Evolutionary conservation across 2,329 filamentous ascomycete genomes (phyloP).

Genomic region (Fonsecaea monophora): DNA sequence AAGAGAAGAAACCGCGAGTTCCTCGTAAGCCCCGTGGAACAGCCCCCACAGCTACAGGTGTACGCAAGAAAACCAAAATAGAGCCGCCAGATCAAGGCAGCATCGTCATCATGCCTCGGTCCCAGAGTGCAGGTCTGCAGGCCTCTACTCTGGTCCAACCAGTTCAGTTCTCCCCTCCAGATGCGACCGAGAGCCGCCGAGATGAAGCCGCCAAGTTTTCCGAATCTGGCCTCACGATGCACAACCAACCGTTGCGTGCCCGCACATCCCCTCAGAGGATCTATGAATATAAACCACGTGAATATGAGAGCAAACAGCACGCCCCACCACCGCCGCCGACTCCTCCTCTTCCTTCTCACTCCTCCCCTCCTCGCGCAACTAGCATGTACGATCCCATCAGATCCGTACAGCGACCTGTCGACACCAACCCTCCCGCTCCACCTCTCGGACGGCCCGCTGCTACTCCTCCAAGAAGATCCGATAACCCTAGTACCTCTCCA

Average conservation of each 20-base stretch:
- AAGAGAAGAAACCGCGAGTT: constrained; percentile 42
- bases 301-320: not conserved
- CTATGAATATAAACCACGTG: constrained; percentile 51
- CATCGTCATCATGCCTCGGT: constrained; percentile 28
- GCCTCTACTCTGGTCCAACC: constrained; percentile 37
- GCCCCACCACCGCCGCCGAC: constrained; percentile 35
- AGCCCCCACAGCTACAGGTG: constrained; percentile 41
- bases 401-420: constrained; percentile 60
- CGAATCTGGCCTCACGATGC: constrained; percentile 53
- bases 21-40: constrained; percentile 37
- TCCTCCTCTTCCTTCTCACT: constrained; percentile 38
- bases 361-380: constrained; percentile 34
- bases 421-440: constrained; percentile 60
- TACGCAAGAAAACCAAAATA: constrained; percentile 58
- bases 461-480: constrained; percentile 56
- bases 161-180: constrained; percentile 26
- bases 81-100: constrained; percentile 39
- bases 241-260: constrained; percentile 33
- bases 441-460: constrained; percentile 69
- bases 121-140: constrained; percentile 28
- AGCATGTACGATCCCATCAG: constrained; percentile 91
- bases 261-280: constrained; percentile 46
- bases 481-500: constrained; percentile 84
- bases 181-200: constrained; percentile 1
- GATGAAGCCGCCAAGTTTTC: constrained; percentile 35